phyloP scores from a whole-genome alignment of 495 filamentous ascomycete species.

The Chaetomium fimeti region DNA sequence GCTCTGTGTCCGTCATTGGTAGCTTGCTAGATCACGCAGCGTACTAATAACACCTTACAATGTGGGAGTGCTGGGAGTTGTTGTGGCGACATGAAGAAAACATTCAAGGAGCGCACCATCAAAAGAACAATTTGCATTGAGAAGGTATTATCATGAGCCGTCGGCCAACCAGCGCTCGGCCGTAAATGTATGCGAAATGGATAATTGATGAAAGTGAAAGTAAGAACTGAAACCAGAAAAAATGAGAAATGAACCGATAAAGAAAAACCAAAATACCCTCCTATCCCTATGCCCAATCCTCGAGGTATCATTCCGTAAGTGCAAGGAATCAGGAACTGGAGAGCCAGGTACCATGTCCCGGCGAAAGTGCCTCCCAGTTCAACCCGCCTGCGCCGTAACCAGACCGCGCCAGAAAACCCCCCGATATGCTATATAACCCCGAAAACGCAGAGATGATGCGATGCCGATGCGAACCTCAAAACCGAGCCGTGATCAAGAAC shows the following conservation, averaged over 20 bases:
- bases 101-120: not conserved
- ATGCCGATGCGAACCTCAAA: constrained; percentile 15
- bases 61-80: not conserved
- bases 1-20: constrained; percentile 59
- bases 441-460: constrained; percentile 8
- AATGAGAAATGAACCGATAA: constrained; percentile 5
- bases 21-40: not conserved
- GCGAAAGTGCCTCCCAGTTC: constrained; percentile 17
- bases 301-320: constrained; percentile 26
- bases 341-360: constrained; percentile 15
- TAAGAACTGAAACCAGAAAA: constrained; percentile 2
- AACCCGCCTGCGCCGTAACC: constrained; percentile 20
- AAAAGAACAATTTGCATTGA: not conserved
- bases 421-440: constrained; percentile 24
- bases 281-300: constrained; percentile 14
- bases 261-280: constrained; percentile 12
- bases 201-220: not conserved
- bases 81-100: not conserved
- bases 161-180: not conserved
- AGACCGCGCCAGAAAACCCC: constrained; percentile 20
- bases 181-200: not conserved
- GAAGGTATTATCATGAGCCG: constrained; percentile 5
- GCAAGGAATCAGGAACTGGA: not conserved
- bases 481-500: constrained; percentile 4
- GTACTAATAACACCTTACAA: not conserved